Conservation (phyloP, 1,284 basidiomycete species). For the Papiliotrema laurentii region DNA sequence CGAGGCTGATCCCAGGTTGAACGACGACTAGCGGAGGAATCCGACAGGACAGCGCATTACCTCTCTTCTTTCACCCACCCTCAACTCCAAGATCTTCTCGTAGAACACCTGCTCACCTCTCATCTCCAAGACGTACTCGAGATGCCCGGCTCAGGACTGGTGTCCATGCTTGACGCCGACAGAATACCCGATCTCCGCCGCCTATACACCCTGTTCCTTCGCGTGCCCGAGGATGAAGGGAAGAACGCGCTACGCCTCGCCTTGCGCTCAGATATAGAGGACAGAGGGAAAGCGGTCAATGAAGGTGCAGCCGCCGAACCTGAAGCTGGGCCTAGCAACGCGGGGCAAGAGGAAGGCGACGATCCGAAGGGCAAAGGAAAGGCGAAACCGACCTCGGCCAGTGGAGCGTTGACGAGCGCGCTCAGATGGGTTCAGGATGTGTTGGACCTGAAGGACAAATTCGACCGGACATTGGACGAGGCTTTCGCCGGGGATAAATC, state of each 20-base stretch:
- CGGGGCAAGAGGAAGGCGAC: constrained; percentile 19
- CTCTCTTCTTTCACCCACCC: constrained; percentile 69
- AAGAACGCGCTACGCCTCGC: constrained; percentile 62
- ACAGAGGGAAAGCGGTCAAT: constrained; percentile 79
- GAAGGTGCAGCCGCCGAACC: constrained; percentile 47
- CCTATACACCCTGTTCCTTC: constrained; percentile 71
- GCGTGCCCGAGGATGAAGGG: constrained; percentile 61
- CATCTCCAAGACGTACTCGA: constrained; percentile 71
- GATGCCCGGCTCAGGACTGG: constrained; percentile 80
- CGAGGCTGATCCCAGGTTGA: constrained; percentile 61
- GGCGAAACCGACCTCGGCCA: constrained; percentile 44
- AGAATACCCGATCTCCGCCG: constrained; percentile 72
- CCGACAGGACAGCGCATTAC: constrained; percentile 83
- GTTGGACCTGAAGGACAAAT: constrained; percentile 84
- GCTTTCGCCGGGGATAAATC: constrained; percentile 72
- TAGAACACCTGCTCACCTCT: constrained; percentile 69
- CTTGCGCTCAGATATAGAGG: constrained; percentile 69
- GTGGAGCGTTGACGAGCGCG: constrained; percentile 53
- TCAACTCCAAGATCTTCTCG: constrained; percentile 69
- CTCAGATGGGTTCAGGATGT: constrained; percentile 94
- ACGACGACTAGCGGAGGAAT: constrained; percentile 75
- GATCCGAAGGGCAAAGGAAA: constrained; percentile 59
- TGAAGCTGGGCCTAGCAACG: constrained; percentile 36
- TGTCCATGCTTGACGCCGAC: constrained; percentile 79
- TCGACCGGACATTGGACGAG: constrained; percentile 68